Base-by-base conservation (phyloP, 495 filamentous ascomycete genomes). In the Tetracladium setigerum region DNA sequence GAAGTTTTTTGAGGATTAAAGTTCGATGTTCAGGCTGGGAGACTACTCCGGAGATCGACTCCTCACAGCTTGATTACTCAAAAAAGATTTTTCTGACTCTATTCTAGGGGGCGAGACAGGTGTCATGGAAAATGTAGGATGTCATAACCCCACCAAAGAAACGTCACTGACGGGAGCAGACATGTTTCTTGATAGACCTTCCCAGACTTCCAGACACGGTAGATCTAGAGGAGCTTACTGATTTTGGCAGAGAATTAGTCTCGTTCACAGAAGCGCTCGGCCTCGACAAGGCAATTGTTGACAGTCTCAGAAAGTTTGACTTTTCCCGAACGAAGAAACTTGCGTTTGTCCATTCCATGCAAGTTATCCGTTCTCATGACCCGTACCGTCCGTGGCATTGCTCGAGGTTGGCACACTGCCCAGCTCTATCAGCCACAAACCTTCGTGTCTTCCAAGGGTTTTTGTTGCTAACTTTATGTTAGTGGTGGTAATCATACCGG, bases 111-210 rank as follows among this genome's bases (percentile, higher is more conserved):
- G 89, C 0, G 89, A 91, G 57, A 73, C 73, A 2, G 80, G 82
- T 0, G 56, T 79, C 1, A 86, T 94, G 79, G 89, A 95, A 57
- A 94, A 95, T 60, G 79, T 81, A 54, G 38, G 65, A 35, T 27
- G 15, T 30, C 5, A 9, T 40, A 34, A 22, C 22, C 30, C 5
- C 10, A 36, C 8, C 30, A 46, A 35, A 10, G 15, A n/a, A 22
- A 45, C 35, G 67, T 41, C 16, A 46, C 51, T 53, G 14, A 50
- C n/a, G 8, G 9, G 3, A 6, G 15, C 30, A 82, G 76, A 83
- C 78, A 52, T 78, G 86, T 2, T 95, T 95, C 53, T 60, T 95
- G 5, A 86, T 95, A 49, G 89, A 95, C 58, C 74, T 95, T 9
- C 89, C 89, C 0, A 72, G 74, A 18, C 67, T 75, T 10, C 46